phyloP scores from a whole-genome alignment of 2,329 filamentous ascomycete species.

The Pseudocercospora macadamiae region DNA sequence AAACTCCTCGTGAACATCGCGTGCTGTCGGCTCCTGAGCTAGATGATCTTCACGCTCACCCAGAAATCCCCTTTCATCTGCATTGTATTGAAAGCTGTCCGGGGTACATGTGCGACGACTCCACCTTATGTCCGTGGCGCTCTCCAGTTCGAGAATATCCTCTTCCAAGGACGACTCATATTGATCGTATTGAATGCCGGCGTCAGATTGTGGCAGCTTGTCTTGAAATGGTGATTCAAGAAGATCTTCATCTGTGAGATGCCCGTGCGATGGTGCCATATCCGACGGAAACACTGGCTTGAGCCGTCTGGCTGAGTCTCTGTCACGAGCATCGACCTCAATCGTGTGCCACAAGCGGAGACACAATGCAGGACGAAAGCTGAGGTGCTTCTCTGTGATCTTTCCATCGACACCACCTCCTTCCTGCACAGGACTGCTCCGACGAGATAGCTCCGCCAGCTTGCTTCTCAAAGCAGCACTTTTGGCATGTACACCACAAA shows the following conservation, averaged over 20 bases:
- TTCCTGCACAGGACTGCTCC: background rate
- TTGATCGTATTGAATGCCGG: background rate
- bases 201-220: background rate
- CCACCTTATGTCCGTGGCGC: background rate
- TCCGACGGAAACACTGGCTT: background rate
- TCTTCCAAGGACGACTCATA: background rate
- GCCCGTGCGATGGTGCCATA: background rate
- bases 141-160: background rate
- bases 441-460: conserved; percentile 16
- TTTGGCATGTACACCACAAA: conserved; percentile 16
- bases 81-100: background rate
- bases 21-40: background rate
- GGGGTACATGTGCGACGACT: background rate
- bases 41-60: background rate
- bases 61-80: background rate
- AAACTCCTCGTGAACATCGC: background rate
- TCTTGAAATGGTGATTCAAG: background rate
- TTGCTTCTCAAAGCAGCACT: conserved; percentile 16
- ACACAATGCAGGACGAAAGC: background rate
- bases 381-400: background rate
- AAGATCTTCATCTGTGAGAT: conserved; percentile 3
- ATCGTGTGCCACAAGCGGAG: conserved; percentile 12
- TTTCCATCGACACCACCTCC: background rate
- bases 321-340: background rate
- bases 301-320: background rate